These are phyloP conservation scores for Kuraishia piskuri DNA, from an alignment of 805 yeast species.

Conservation along the genomic window DNA sequence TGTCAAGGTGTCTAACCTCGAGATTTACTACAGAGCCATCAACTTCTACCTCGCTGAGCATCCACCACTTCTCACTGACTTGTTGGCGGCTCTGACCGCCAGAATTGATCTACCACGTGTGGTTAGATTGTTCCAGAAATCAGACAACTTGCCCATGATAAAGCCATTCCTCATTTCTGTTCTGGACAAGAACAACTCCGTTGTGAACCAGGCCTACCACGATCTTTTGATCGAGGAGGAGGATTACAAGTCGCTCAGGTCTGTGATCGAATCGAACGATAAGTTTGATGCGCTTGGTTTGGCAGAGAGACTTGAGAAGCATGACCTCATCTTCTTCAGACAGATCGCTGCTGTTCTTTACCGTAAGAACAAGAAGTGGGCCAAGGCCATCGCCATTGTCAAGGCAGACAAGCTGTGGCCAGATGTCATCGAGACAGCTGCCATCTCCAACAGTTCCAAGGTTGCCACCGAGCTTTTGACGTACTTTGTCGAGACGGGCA, in stretches of 20 bases:
- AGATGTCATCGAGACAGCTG: slow-evolving; percentile 89
- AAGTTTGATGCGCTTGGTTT: slow-evolving; percentile 87
- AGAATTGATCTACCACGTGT: slow-evolving; percentile 93
- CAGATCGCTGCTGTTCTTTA: slow-evolving; percentile 92
- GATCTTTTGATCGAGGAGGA: slow-evolving; percentile 93
- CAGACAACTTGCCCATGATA: slow-evolving; percentile 93
- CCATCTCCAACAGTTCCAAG: slow-evolving; percentile 67
- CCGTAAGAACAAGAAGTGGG: slow-evolving; percentile 91
- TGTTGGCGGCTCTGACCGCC: slow-evolving; percentile 75
- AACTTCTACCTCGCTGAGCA: slow-evolving; percentile 89
- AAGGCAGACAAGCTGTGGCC: slow-evolving; percentile 92
- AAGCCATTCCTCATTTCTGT: slow-evolving; percentile 93
- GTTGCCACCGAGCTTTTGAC: slow-evolving; percentile 83
- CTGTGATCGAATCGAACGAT: slow-evolving; percentile 82
- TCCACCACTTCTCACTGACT: slow-evolving; percentile 83
- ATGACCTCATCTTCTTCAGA: slow-evolving; percentile 85
- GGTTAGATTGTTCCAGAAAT: slow-evolving; percentile 86
- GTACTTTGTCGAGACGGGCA: slow-evolving; percentile 94
- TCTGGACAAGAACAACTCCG: slow-evolving; percentile 79
- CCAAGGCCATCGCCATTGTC: slow-evolving; percentile 77
- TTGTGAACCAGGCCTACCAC: slow-evolving; percentile 93
- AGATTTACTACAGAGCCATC: slow-evolving; percentile 94
- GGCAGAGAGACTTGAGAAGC: slow-evolving; percentile 89
- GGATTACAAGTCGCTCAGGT: slow-evolving; percentile 83
- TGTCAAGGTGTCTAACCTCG: slow-evolving; percentile 91